Evolutionary conservation across 2,329 filamentous ascomycete species (phyloP).

Genomic region (Juglanconis juglandina): DNA sequence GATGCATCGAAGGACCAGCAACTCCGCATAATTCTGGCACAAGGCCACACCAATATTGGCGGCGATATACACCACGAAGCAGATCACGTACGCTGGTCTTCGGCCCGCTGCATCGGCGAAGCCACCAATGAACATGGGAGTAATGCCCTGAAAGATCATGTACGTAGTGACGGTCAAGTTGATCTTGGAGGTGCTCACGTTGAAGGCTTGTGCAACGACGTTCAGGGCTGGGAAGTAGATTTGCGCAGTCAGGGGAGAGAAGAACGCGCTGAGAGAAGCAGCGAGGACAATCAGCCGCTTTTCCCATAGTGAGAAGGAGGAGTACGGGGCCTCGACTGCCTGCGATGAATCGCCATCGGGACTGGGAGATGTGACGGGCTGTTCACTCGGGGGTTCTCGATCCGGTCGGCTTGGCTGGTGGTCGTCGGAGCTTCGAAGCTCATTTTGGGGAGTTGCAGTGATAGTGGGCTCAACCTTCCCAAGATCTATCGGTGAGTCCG

Average conservation of each 20-base stretch:
- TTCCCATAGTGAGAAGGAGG: conserved; percentile 36
- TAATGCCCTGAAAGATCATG: conserved; percentile 58
- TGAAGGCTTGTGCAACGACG: conserved; percentile 44
- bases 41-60: conserved; percentile 53
- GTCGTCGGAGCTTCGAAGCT: not conserved
- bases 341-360: conserved; percentile 8
- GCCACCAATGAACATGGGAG: conserved; percentile 46
- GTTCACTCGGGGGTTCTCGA: conserved; percentile 20
- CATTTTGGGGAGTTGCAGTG: not conserved
- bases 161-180: conserved; percentile 54
- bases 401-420: not conserved
- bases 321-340: conserved; percentile 28
- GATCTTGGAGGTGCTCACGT: conserved; percentile 39
- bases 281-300: conserved; percentile 40
- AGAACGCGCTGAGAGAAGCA: conserved; percentile 37
- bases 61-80: conserved; percentile 50
- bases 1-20: conserved; percentile 52
- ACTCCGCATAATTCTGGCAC: conserved; percentile 43
- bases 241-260: conserved; percentile 45
- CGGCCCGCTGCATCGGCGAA: conserved; percentile 54
- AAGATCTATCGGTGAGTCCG: not conserved
- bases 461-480: not conserved
- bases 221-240: conserved; percentile 55
- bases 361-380: conserved; percentile 9
- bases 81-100: conserved; percentile 51